Conservation (phyloP, 148 eudicot species). For the Rhododendron simsii region DNA sequence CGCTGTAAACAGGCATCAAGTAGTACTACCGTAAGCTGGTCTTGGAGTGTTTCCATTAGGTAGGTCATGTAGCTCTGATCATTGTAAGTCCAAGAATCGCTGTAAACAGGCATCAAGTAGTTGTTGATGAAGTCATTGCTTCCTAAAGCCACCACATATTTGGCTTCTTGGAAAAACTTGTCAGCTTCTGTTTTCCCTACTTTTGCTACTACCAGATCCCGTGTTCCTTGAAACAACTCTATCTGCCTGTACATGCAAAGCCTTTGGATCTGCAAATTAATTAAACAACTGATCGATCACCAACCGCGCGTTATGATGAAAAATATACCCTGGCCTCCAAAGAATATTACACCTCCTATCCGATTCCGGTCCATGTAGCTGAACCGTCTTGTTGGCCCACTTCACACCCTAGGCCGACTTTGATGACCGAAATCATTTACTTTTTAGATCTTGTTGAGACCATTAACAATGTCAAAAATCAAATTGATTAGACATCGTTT, state of each 20-base stretch:
- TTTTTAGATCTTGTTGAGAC: background rate
- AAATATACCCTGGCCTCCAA: background rate
- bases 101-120: constrained; percentile 79
- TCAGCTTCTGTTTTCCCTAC: constrained; percentile 53
- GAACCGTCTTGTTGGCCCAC: background rate
- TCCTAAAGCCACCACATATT: constrained; percentile 79
- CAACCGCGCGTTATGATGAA: background rate
- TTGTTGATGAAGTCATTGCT: constrained; percentile 98
- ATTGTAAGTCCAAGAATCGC: constrained; percentile 67
- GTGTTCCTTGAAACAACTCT: constrained; percentile 76
- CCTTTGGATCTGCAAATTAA: constrained; percentile 60
- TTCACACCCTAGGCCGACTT: too few relatives aligned
- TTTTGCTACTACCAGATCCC: constrained; percentile 40
- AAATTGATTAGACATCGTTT: too few relatives aligned
- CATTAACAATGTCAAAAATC: too few relatives aligned
- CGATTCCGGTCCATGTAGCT: too few relatives aligned
- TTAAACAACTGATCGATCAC: background rate
- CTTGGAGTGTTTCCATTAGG: constrained; percentile 53
- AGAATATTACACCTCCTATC: background rate
- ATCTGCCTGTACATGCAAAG: constrained; percentile 74
- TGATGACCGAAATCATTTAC: too few relatives aligned
- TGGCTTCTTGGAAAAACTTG: constrained; percentile 53
- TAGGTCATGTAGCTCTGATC: constrained; percentile 54
- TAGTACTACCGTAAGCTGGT: constrained; percentile 51
- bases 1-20: too few relatives aligned